Conservation (phyloP, 2,329 filamentous ascomycete genomes). For the Cladosporium sp. region DNA sequence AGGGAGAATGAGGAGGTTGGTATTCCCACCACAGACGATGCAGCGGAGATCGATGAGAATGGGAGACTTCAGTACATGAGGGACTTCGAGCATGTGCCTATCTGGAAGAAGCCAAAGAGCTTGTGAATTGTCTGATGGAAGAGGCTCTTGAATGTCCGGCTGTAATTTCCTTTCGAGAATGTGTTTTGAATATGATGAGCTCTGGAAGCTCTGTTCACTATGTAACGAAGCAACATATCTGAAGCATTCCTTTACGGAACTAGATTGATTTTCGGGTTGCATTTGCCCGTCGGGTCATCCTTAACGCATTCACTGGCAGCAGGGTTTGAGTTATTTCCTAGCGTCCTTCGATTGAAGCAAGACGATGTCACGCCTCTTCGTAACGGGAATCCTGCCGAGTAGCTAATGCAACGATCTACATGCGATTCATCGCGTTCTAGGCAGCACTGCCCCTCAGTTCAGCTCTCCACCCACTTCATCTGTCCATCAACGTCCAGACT, state of each 20-base stretch:
- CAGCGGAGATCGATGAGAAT: constrained; percentile 42
- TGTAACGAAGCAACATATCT: too few species aligned
- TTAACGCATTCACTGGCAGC: too few species aligned
- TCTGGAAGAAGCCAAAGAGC: constrained; percentile 32
- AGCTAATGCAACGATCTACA: neutral
- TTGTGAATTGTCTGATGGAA: neutral
- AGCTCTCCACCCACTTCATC: neutral
- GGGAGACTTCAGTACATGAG: constrained; percentile 43
- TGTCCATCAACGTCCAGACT: too few species aligned
- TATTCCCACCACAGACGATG: constrained; percentile 43
- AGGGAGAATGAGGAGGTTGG: constrained; percentile 35
- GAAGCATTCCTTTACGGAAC: too few species aligned
- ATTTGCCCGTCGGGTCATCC: too few species aligned
- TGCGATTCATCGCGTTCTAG: neutral
- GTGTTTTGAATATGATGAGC: too few species aligned
- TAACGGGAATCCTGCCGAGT: constrained; percentile 5
- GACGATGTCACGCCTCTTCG: neutral
- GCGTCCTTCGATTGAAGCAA: too few species aligned
- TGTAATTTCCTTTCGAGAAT: too few species aligned
- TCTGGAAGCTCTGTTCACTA: too few species aligned
- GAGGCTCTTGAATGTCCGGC: too few species aligned
- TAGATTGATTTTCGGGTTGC: too few species aligned
- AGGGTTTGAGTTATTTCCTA: too few species aligned
- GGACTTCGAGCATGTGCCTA: constrained; percentile 39
- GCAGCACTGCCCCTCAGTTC: constrained; percentile 8